A percentile compares a stretch with the other conserved stretches of the same genome.
These are phyloP conservation scores for Candida germanica DNA, from an alignment of 805 yeast species.

Conservation along the genomic window DNA sequence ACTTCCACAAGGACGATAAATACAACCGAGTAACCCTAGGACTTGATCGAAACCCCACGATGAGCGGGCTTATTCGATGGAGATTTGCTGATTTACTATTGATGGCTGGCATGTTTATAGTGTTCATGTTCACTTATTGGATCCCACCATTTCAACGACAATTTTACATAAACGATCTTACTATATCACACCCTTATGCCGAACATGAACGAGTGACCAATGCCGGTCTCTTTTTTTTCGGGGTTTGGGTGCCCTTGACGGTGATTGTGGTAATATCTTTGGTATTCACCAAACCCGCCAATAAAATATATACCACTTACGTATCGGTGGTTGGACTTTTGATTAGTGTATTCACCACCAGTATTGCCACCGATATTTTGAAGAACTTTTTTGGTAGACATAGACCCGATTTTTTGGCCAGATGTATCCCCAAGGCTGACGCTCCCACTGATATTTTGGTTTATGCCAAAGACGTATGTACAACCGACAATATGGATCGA, in stretches of 20 bases:
- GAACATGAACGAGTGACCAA: constrained; percentile 68
- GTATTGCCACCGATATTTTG: constrained; percentile 65
- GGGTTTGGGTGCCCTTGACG: constrained; percentile 48
- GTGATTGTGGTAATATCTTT: constrained; percentile 33
- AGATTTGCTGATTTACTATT: constrained; percentile 21
- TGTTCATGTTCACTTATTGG: constrained; percentile 20
- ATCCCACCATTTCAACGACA: constrained; percentile 71
- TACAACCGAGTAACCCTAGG: constrained; percentile 30
- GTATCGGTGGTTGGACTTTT: constrained; percentile 65
- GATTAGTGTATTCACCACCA: constrained; percentile 56
- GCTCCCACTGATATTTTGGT: constrained; percentile 56
- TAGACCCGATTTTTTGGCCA: constrained; percentile 86
- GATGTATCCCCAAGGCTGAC: constrained; percentile 68
- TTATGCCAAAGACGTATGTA: constrained; percentile 63
- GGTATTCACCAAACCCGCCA: constrained; percentile 47
- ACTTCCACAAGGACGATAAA: constrained; percentile 19
- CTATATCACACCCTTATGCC: constrained; percentile 80
- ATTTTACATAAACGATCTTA: constrained; percentile 69
- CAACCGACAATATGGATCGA: constrained; percentile 41
- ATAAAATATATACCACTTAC: constrained; percentile 58
- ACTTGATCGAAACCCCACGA: constrained; percentile 13
- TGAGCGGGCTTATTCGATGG: constrained; percentile 22
- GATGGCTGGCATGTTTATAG: constrained; percentile 19
- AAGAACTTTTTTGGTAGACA: constrained; percentile 87
- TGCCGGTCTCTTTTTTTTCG: constrained; percentile 49